Conservation (phyloP, 148 eudicot species). For the Chenopodium album region DNA sequence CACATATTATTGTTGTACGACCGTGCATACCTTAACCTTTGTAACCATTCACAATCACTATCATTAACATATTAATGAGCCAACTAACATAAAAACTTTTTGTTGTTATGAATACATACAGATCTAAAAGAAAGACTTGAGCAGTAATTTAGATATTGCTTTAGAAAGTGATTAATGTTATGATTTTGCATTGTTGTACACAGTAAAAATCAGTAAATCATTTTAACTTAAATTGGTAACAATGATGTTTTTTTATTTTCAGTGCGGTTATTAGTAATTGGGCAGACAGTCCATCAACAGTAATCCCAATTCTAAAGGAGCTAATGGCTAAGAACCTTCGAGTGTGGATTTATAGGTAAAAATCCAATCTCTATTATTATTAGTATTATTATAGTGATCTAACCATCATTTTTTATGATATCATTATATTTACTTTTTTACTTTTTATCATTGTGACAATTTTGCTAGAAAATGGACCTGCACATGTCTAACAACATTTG, state of each 20-base stretch:
- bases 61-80: too few relatives aligned
- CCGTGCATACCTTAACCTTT: too few relatives aligned
- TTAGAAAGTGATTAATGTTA: too few relatives aligned
- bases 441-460: conserved; percentile 5
- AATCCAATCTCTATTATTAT: background rate
- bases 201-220: too few relatives aligned
- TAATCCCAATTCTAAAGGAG: conserved; percentile 60
- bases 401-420: background rate
- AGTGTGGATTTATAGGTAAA: conserved; percentile 80
- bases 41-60: too few relatives aligned
- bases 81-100: too few relatives aligned
- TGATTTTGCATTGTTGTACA: too few relatives aligned
- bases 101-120: too few relatives aligned
- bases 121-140: too few relatives aligned
- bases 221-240: background rate
- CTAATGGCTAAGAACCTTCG: conserved; percentile 56
- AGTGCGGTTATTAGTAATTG: conserved; percentile 34
- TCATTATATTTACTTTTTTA: conserved; percentile 3
- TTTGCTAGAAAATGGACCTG: background rate
- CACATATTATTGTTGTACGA: too few relatives aligned
- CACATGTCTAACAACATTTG: background rate
- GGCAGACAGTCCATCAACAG: conserved; percentile 58
- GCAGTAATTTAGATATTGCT: too few relatives aligned
- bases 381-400: background rate
- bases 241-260: background rate